Evolutionary conservation across 257 asterid genomes (phyloP), one percentile per base, ranked within the genome.

Genomic region (Lithospermum erythrorhizon): DNA sequence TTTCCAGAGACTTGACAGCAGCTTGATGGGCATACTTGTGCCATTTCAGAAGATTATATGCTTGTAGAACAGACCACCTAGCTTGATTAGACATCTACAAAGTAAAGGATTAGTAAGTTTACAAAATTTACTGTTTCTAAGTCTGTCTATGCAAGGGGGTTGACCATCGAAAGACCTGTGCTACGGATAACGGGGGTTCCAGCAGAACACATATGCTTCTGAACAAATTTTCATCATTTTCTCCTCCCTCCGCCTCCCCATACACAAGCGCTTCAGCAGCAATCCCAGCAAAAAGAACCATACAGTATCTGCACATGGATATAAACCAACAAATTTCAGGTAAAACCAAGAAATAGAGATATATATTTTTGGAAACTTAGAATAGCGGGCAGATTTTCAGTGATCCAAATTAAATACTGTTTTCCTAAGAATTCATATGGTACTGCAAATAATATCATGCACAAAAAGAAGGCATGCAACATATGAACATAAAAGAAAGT

Each of bases 201-300:
- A 91, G 82, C 74, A 88, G 93, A 66, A 78, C 59, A 67, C 80
- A 76, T 68, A 86, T 71, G 76, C 84, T 78, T 78, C 96, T 75
- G 78, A 91, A 91, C 61, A 88, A 82, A 73, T 88, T 91, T 73
- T 91, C 95, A 64, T 88, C 96, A 61, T 91, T 91, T 76, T 88
- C 98, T 75, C 98, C 96, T 52, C 98, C 98, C 77, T 88, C 94
- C 20, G 95, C 96, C 76, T 88, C 98, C 20, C 96, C 96, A 49
- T 88, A 88, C 57, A 83, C 73, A 27, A 91, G 90, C 60, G 96
- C 98, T 78, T 91, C 98, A 25, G 96, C 96, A 23, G 96, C 95
- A 72, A 91, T 88, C 68, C 98, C 98, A 72, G 90, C 95, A 75
- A 91, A 91, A 63, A 91, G 95, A 72, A 91, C 98, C 98, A 88